Evolutionary conservation across 495 filamentous ascomycete genomes (phyloP).

Genomic region (Cercophora scortea): DNA sequence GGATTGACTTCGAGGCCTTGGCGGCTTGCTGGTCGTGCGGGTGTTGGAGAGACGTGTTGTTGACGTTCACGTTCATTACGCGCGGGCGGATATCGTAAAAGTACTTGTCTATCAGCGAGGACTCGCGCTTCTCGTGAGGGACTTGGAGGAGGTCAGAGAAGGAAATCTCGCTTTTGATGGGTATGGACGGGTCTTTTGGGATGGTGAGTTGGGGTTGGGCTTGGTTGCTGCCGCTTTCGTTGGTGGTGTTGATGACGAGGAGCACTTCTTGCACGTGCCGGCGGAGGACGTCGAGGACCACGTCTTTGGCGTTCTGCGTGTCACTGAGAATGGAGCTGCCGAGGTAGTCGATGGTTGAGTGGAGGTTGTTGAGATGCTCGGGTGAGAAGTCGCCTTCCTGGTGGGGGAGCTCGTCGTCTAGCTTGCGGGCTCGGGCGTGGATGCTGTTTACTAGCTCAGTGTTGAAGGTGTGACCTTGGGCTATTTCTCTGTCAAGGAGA

Average conservation of each 20-base stretch:
- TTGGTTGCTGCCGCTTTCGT: neutral
- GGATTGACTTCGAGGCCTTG: slow-evolving; percentile 7
- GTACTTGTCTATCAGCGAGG: slow-evolving; percentile 15
- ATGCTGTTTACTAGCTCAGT: neutral
- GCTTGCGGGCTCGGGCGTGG: neutral
- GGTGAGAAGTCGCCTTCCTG: slow-evolving; percentile 9
- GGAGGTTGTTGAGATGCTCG: slow-evolving; percentile 8
- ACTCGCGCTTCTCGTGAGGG: slow-evolving; percentile 15
- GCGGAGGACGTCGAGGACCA: slow-evolving; percentile 16
- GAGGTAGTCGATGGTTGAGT: slow-evolving; percentile 9
- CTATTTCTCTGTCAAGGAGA: slow-evolving; percentile 2
- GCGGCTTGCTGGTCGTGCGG: slow-evolving; percentile 6
- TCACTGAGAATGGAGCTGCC: slow-evolving; percentile 13
- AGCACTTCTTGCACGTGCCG: slow-evolving; percentile 18
- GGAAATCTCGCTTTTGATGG: slow-evolving; percentile 4
- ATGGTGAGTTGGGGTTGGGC: no score
- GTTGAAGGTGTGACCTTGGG: neutral
- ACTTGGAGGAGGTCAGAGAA: slow-evolving; percentile 11
- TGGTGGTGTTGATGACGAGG: slow-evolving; percentile 9
- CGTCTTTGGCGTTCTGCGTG: slow-evolving; percentile 6
- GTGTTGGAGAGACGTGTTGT: slow-evolving; percentile 1
- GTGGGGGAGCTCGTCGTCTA: neutral
- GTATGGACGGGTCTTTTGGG: neutral
- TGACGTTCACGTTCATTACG: slow-evolving; percentile 1
- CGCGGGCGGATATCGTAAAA: slow-evolving; percentile 10